Evolutionary conservation across 1,284 basidiomycete genomes (phyloP).

Genomic region (Phylloporus sp.): DNA sequence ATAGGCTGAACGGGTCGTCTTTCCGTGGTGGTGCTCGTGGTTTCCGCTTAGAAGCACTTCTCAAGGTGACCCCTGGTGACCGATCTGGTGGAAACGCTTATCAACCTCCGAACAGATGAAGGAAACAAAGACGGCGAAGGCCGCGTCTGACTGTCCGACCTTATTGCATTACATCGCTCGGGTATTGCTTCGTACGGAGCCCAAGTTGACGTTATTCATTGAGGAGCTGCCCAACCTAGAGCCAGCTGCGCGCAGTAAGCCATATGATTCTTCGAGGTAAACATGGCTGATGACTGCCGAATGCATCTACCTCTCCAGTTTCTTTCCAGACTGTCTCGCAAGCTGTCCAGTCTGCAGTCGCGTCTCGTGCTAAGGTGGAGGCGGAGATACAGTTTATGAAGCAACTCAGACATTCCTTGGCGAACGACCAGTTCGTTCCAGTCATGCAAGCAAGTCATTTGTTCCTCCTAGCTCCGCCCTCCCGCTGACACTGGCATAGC

Average conservation of each 20-base stretch:
- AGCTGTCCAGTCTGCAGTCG: slow-evolving; percentile 60
- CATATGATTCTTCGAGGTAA: not conserved
- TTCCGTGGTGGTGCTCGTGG: slow-evolving; percentile 86
- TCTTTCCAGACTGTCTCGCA: slow-evolving; percentile 67
- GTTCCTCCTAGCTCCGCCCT: not conserved
- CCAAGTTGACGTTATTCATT: slow-evolving; percentile 71
- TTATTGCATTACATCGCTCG: slow-evolving; percentile 86
- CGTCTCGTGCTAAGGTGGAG: slow-evolving; percentile 61
- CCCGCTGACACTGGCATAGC: slow-evolving; percentile 41
- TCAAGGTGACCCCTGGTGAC: slow-evolving; percentile 59
- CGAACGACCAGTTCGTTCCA: slow-evolving; percentile 63
- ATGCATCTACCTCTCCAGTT: slow-evolving; percentile 43
- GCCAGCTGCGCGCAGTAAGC: slow-evolving; percentile 76
- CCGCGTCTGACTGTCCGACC: slow-evolving; percentile 75
- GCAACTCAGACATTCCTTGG: slow-evolving; percentile 32
- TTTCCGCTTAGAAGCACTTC: slow-evolving; percentile 80
- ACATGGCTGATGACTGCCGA: not conserved
- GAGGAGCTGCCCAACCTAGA: slow-evolving; percentile 85
- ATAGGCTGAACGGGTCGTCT: slow-evolving; percentile 79
- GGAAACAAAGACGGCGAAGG: slow-evolving; percentile 81
- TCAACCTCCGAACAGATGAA: slow-evolving; percentile 57
- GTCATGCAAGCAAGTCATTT: slow-evolving; percentile 64
- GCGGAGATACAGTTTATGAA: slow-evolving; percentile 56
- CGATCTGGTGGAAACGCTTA: not conserved
- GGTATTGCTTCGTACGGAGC: slow-evolving; percentile 72